Evolutionary conservation across 305 asterid species (phyloP), one percentile per base, ranked within the genome.

Genomic region (Fraxinus dipetala): DNA sequence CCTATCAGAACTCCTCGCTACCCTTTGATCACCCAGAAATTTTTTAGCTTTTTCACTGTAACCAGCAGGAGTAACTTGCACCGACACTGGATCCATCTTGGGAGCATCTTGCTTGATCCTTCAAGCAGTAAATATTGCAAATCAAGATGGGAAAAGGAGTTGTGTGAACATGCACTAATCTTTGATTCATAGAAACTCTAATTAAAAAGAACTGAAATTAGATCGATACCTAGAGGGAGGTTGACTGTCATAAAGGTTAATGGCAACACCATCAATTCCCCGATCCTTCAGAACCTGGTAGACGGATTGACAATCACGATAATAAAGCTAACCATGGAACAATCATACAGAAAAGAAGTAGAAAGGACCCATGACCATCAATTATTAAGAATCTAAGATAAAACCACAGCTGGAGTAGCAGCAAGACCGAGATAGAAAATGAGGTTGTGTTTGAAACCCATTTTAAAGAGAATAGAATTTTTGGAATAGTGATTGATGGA

Each of bases 271-370:
- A 72, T 91, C 94, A 34, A 86, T 43, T 63, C 97, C 97, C 22
- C 96, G 94, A 54, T 84, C 95, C 90, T 91, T 92, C 54, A 92
- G 89, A 84, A 93, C 95, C 99, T 92, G 89, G 78, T 56, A 80
- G 79, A 32, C 79, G 43, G 31, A 82, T 78, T 31, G 84, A 31
- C 81, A 78, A 38, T 65, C 40, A 82, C 11, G 22, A 40, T 26
- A 78, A 79, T 45, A 70, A 70, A 22, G 79, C 72, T 26, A 67
- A 18, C 80, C 79, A 76, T 51, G 2, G 28, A 72, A 78, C 26
- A 30, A 51, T 31, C 14, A 63, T 69, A 63, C 13, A n/a, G 74
- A 81, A 80, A 76, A 20, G 20, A 73, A 3, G 30, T 77, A 65
- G 61, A 10, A 30, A 76, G 40, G 3, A 67, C 31, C 70, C 70